These are phyloP conservation scores for Epithele typhae DNA, from an alignment of 768 basidiomycete genomes.

Conservation along the genomic window DNA sequence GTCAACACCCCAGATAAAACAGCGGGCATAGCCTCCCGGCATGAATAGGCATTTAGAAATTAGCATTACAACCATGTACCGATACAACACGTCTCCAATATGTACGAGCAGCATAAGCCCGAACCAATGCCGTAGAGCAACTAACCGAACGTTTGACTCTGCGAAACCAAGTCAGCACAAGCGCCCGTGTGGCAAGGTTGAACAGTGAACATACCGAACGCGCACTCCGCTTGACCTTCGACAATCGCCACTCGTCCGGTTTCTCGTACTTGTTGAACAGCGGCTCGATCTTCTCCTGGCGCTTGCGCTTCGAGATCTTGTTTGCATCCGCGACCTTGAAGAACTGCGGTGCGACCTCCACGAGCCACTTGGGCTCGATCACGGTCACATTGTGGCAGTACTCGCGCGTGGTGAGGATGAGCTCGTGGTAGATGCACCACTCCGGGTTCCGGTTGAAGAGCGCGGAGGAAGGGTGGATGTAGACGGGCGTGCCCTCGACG, in stretches of 20 bases:
- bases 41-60: slow-evolving; percentile 3
- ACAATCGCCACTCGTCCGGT: slow-evolving; percentile 91
- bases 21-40: too few relatives aligned
- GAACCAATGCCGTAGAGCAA: slow-evolving; percentile 8
- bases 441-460: slow-evolving; percentile 97
- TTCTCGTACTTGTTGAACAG: slow-evolving; percentile 95
- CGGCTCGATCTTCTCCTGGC: slow-evolving; percentile 95
- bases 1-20: too few relatives aligned
- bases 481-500: slow-evolving; percentile 97
- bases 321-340: slow-evolving; percentile 98
- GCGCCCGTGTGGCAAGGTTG: not conserved
- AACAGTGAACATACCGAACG: slow-evolving; percentile 45
- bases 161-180: not conserved
- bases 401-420: slow-evolving; percentile 94
- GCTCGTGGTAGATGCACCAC: slow-evolving; percentile 94
- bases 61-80: slow-evolving; percentile 16
- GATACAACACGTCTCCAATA: slow-evolving; percentile 5
- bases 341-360: slow-evolving; percentile 96
- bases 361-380: slow-evolving; percentile 97
- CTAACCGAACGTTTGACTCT: slow-evolving; percentile 90
- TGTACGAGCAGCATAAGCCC: slow-evolving; percentile 12
- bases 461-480: slow-evolving; percentile 95
- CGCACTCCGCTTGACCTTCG: slow-evolving; percentile 87
- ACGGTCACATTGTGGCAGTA: slow-evolving; percentile 93
- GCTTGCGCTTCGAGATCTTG: slow-evolving; percentile 96